Conservation (phyloP, 768 basidiomycete species). For the Daedaleopsis sinensis region DNA sequence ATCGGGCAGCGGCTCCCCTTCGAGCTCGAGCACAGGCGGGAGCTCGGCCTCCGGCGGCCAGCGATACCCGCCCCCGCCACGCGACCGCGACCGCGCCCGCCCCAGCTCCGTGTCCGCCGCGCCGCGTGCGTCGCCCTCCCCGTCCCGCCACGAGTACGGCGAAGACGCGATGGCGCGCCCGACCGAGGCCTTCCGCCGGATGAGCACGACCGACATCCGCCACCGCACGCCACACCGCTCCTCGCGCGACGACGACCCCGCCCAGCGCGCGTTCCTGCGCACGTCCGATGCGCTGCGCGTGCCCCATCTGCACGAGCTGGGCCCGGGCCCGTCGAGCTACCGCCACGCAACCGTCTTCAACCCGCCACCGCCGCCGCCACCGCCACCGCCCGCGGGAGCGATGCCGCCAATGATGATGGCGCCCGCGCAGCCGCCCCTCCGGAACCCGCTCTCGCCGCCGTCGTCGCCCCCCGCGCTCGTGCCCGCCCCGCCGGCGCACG, state of each 20-base stretch:
- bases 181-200: slow-evolving; percentile 15
- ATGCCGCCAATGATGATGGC: not conserved
- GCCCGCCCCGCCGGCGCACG: not conserved
- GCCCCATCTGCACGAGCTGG: not conserved
- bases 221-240: slow-evolving; percentile 13
- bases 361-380: not conserved
- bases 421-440: slow-evolving; percentile 3
- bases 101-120: slow-evolving; percentile 8
- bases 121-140: not conserved
- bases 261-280: slow-evolving; percentile 1
- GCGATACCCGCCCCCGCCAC: slow-evolving; percentile 20
- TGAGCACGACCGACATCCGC: slow-evolving; percentile 24
- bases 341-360: slow-evolving; percentile 3
- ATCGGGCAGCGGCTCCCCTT: slow-evolving; percentile 4
- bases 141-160: not conserved
- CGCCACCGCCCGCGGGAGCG: not conserved
- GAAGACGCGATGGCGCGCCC: slow-evolving; percentile 10
- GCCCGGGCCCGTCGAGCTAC: not conserved
- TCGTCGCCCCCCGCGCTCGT: not conserved
- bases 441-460: slow-evolving; percentile 11
- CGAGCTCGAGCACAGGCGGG: not conserved
- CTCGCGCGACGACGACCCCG: not conserved
- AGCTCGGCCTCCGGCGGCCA: not conserved
- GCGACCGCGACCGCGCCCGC: not conserved
- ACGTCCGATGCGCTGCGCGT: not conserved